Evolutionary conservation across 2,329 filamentous ascomycete genomes (phyloP).

Genomic region (Rhexocercosporidium sp.): DNA sequence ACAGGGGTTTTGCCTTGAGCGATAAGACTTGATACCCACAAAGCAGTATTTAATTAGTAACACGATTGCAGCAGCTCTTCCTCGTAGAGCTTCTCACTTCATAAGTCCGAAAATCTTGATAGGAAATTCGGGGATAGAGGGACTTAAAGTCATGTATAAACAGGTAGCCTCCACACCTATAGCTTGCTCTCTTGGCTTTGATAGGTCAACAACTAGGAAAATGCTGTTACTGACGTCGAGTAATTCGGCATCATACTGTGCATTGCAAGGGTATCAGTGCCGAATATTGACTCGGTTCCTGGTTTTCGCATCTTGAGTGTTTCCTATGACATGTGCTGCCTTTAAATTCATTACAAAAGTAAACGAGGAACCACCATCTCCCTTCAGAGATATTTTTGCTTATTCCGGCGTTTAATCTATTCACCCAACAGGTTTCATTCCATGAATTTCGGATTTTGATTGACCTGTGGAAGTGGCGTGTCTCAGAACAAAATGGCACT

Average conservation of each 20-base stretch:
- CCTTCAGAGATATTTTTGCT: background rate
- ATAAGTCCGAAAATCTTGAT: background rate
- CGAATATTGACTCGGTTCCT: background rate
- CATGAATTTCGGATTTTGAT: background rate
- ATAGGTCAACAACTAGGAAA: background rate
- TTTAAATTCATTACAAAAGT: background rate
- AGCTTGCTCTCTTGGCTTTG: background rate
- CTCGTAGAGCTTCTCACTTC: background rate
- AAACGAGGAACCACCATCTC: background rate
- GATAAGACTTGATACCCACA: background rate
- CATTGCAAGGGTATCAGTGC: background rate
- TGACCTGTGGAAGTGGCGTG: background rate
- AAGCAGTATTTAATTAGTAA: background rate
- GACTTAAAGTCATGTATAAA: background rate
- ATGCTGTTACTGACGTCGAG: background rate
- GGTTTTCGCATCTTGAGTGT: background rate
- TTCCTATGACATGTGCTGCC: background rate
- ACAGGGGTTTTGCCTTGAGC: background rate
- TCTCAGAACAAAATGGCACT: background rate
- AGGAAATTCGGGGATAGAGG: background rate
- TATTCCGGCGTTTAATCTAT: background rate
- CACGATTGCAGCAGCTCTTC: background rate
- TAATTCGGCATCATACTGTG: background rate
- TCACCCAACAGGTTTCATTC: background rate
- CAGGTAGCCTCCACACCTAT: background rate